Conservation (phyloP, 768 basidiomycete genomes). For the Holtermannia corniformis region DNA sequence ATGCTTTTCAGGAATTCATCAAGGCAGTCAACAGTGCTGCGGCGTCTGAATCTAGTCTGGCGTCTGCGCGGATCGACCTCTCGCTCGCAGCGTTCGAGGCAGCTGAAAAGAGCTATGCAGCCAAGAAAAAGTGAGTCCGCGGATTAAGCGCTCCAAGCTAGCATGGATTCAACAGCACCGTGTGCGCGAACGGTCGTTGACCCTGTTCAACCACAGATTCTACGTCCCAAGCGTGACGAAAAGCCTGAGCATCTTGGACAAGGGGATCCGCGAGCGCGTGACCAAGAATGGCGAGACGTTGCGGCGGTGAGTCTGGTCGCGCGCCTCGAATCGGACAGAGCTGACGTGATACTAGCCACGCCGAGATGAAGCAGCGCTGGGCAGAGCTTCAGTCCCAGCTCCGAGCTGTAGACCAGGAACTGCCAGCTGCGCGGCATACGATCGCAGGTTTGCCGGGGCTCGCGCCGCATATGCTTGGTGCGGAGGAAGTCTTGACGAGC, state of each 20-base stretch:
- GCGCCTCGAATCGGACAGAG: not conserved
- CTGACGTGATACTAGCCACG: slow-evolving; percentile 45
- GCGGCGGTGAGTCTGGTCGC: slow-evolving; percentile 45
- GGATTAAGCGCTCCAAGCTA: slow-evolving; percentile 6
- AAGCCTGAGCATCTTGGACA: slow-evolving; percentile 86
- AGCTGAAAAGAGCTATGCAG: slow-evolving; percentile 50
- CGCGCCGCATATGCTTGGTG: slow-evolving; percentile 5
- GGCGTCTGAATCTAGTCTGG: slow-evolving; percentile 2
- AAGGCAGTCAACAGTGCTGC: slow-evolving; percentile 14
- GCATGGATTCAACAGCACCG: slow-evolving; percentile 12
- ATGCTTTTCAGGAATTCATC: slow-evolving; percentile 14
- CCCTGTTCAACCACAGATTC: slow-evolving; percentile 49
- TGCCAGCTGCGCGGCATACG: slow-evolving; percentile 4
- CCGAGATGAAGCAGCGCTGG: slow-evolving; percentile 83
- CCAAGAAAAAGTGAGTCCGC: slow-evolving; percentile 68
- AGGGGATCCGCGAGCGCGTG: slow-evolving; percentile 81
- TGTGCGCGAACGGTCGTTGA: too few relatives aligned
- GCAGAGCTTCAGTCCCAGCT: slow-evolving; percentile 69
- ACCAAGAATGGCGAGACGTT: slow-evolving; percentile 96
- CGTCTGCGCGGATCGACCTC: slow-evolving; percentile 7
- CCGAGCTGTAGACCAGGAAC: slow-evolving; percentile 61
- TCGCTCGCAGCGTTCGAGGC: slow-evolving; percentile 10
- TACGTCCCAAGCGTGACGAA: slow-evolving; percentile 90
- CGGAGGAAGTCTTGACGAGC: slow-evolving; percentile 13
- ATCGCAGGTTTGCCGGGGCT: not conserved